These are phyloP conservation scores for Venturia pyrina DNA, from an alignment of 2,329 filamentous ascomycete genomes.

Conservation along the genomic window DNA sequence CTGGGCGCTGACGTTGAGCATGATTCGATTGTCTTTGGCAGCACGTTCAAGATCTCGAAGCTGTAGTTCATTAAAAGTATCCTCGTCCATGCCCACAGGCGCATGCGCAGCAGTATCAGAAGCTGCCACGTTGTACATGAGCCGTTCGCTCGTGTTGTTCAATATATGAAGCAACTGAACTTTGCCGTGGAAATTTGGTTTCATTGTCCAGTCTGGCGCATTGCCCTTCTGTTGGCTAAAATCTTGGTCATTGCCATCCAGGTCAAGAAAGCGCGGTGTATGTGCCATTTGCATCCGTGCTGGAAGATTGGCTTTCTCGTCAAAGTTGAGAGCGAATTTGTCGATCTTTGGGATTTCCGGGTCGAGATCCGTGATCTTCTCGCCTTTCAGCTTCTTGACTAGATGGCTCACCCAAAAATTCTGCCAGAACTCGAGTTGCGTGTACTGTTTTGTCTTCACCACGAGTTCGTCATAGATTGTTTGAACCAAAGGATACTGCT, in stretches of 20 bases:
- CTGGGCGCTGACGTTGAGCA: slow-evolving; percentile 80
- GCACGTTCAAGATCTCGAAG: slow-evolving; percentile 73
- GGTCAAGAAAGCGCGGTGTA: slow-evolving; percentile 81
- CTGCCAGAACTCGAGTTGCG: slow-evolving; percentile 79
- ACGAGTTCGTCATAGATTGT: slow-evolving; percentile 90
- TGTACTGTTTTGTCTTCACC: slow-evolving; percentile 35
- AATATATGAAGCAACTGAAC: slow-evolving; percentile 82
- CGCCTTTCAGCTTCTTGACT: slow-evolving; percentile 83
- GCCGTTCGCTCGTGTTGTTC: slow-evolving; percentile 85
- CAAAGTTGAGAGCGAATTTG: slow-evolving; percentile 62
- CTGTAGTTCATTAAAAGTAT: slow-evolving; percentile 62
- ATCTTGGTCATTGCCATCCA: slow-evolving; percentile 92
- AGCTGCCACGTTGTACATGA: slow-evolving; percentile 78
- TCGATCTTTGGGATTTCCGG: slow-evolving; percentile 71
- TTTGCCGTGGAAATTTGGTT: slow-evolving; percentile 61
- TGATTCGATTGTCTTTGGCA: slow-evolving; percentile 63
- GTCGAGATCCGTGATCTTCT: slow-evolving; percentile 72
- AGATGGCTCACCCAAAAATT: slow-evolving; percentile 86
- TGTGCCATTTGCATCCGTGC: slow-evolving; percentile 44
- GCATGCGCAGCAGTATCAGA: slow-evolving; percentile 60
- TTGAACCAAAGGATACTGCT: slow-evolving; percentile 83
- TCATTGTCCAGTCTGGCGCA: slow-evolving; percentile 81
- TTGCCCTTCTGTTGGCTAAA: slow-evolving; percentile 83
- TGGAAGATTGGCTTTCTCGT: slow-evolving; percentile 43
- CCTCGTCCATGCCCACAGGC: slow-evolving; percentile 59